Conservation (phyloP, 73 alveolate species). For the Urostyla sp. region DNA sequence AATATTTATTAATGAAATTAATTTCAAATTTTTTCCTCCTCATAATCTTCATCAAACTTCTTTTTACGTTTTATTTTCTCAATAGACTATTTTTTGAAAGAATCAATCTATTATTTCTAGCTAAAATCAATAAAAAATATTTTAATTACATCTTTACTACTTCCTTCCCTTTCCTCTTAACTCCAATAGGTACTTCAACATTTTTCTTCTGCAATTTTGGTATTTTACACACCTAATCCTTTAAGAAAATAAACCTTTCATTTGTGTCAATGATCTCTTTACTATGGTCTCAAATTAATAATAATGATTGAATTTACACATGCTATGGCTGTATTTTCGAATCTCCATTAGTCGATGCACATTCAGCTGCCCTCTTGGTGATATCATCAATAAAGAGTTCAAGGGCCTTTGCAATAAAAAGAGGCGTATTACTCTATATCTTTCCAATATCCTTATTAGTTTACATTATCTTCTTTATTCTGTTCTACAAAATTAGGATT, state of each 20-base stretch:
- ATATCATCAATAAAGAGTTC: slow-evolving; percentile 66
- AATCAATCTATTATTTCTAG: too few relatives aligned
- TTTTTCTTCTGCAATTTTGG: slow-evolving; percentile 60
- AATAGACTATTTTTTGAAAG: too few relatives aligned
- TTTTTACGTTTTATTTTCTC: too few relatives aligned
- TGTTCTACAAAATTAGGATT: slow-evolving; percentile 28
- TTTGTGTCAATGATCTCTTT: slow-evolving; percentile 49
- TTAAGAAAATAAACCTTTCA: slow-evolving; percentile 57
- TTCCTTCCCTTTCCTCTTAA: background rate
- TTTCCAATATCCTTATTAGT: slow-evolving; percentile 74
- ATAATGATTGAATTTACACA: slow-evolving; percentile 14
- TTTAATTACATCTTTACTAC: too few relatives aligned
- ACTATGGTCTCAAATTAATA: background rate
- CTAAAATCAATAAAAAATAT: too few relatives aligned
- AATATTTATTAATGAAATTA: too few relatives aligned
- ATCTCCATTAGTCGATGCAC: background rate
- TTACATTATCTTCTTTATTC: slow-evolving; percentile 75
- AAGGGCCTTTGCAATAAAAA: slow-evolving; percentile 66
- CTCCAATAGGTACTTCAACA: too few relatives aligned
- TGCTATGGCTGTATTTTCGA: slow-evolving; percentile 8
- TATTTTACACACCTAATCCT: slow-evolving; percentile 20
- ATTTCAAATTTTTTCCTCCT: too few relatives aligned
- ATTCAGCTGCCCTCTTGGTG: slow-evolving; percentile 6
- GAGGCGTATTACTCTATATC: slow-evolving; percentile 66
- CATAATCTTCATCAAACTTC: too few relatives aligned